These are phyloP conservation scores for Chrysoporthe deuterocubensis DNA, from an alignment of 2,329 filamentous ascomycete genomes.

Conservation along the genomic window DNA sequence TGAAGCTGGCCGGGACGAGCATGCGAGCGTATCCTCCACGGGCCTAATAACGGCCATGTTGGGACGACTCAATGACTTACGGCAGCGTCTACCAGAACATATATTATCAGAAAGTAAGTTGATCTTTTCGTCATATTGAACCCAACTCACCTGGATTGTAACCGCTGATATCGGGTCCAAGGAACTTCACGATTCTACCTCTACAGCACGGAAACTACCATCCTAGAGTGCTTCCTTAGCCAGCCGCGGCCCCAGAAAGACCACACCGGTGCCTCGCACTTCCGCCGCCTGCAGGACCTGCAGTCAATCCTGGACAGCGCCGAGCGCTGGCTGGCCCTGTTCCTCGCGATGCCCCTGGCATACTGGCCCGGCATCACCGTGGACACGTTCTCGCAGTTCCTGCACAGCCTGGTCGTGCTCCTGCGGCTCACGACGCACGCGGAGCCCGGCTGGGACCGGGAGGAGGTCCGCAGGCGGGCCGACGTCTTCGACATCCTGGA, in stretches of 20 bases:
- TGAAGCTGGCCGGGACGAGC: conserved; percentile 13
- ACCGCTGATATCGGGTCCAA: conserved; percentile 7
- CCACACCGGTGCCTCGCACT: conserved; percentile 14
- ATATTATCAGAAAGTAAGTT: conserved; percentile 29
- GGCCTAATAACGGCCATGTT: conserved; percentile 31
- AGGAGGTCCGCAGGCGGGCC: conserved; percentile 31
- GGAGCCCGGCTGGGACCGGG: conserved; percentile 33
- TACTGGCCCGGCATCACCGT: conserved; percentile 32
- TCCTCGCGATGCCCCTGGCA: conserved; percentile 27
- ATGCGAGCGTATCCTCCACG: conserved; percentile 12
- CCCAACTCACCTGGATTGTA: not conserved
- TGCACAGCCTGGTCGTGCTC: conserved; percentile 33
- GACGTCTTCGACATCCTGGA: conserved; percentile 34
- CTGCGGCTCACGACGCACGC: conserved; percentile 33
- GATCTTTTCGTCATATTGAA: not conserved
- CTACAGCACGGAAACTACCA: conserved; percentile 31
- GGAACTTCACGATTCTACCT: conserved; percentile 32
- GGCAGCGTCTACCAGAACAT: conserved; percentile 27
- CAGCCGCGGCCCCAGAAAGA: conserved; percentile 16
- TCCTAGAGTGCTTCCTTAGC: conserved; percentile 29
- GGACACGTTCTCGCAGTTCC: conserved; percentile 34
- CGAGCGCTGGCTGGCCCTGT: conserved; percentile 31
- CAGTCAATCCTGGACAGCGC: conserved; percentile 28
- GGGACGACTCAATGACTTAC: conserved; percentile 31
- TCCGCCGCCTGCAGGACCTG: conserved; percentile 33